Base-by-base conservation (phyloP, 352 stramenopile genomes). In the Pythium brassicae region DNA sequence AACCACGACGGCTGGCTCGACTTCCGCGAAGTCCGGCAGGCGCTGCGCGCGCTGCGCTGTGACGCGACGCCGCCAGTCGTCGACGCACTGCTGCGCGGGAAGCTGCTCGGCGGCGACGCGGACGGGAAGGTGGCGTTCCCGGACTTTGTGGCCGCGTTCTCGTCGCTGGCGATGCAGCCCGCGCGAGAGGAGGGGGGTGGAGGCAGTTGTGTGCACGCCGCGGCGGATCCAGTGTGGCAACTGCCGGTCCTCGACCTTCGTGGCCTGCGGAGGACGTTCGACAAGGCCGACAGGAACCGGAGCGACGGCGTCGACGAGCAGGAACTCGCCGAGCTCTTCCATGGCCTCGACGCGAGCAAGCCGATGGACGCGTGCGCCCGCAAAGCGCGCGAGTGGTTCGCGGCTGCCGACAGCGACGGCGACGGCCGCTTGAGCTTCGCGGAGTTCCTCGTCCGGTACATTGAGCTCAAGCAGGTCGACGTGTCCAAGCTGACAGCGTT, bases 371-470 rank as follows among this genome's bases (percentile, higher is more conserved):
- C 67, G 64, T 27, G 66, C 64, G 9, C 57, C 43, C 43, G 64
- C 69, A 35, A 68, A 26, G 71, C 66, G 3, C 57, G 50, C 32
- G 62, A 73, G 39, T 86, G 75, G 75, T 78, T 86, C 22, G 40
- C 20, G 2, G 53, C 61, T 3, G 69, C 63, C 0, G 72, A 83
- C 27, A 19, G 61, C 11, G 61, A 80, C 22, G 63, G 62, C 4
- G 63, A 82, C 22, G 51, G 27, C 9, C 52, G 53, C 1, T 50
- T 92, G 20, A 76, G 39, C 20, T 89, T 92, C 60, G 66, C 73
- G 1, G 75, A 89, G 64, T 92, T 92, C 37, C 55, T 89, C 5
- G 5, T 81, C n/a, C 65, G 79, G 29, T 92, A 87, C 53, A 46
- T 74, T 4, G 65, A 89, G 47, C 63, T 86, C 12, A 71, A 67